Evolutionary conservation across 2,329 filamentous ascomycete genomes (phyloP), one percentile per base, ranked within the genome.

Genomic region (Exophiala aquamarina): DNA sequence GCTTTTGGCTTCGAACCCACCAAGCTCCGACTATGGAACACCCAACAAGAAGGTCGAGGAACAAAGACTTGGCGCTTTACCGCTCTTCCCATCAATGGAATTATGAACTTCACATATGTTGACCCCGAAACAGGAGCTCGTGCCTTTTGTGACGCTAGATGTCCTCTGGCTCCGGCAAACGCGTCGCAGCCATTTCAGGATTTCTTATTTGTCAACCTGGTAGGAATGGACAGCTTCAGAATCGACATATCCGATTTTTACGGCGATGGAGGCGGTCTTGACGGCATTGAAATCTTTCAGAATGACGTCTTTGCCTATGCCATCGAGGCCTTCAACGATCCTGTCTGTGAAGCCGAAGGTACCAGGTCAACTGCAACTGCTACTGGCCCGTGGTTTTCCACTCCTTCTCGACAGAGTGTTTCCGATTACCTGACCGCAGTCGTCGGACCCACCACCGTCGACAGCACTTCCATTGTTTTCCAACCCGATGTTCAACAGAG

Each of bases 41-140:
- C 92, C 2, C 83, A 87, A 58, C 77, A 83, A 42, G 82, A 93
- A 59, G 89, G 87, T 41, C 84, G 90, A 55, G 91, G 93, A 21
- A 95, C 91, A 21, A 87, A 88, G 70, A 87, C 86, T 0, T 98
- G 89, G 72, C 83, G 90, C 48, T 94, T 89, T 63, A 89, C 88
- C 17, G 88, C 90, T 14, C 73, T 92, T 49, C 91, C 92, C 4
- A 82, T 92, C 61, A 84, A 87, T 54, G 93, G 93, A 42, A 96
- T 98, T 65, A 88, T 98, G 83, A 96, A 97, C 68, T 78, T 98
- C 62, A 95, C 90, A 29, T 97, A 93, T 60, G 83, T 84, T 54
- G 89, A 97, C 61, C 84, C 86, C 18, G 72, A 65, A 31, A 86
- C 81, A 2, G 86, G 86, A 19, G 71, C 79, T 41, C 84, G 84